A percentile compares a stretch with the other conserved stretches of the same genome.
Conservation (phyloP, 2,329 filamentous ascomycete genomes). For the Penicillium sclerotiorum region DNA sequence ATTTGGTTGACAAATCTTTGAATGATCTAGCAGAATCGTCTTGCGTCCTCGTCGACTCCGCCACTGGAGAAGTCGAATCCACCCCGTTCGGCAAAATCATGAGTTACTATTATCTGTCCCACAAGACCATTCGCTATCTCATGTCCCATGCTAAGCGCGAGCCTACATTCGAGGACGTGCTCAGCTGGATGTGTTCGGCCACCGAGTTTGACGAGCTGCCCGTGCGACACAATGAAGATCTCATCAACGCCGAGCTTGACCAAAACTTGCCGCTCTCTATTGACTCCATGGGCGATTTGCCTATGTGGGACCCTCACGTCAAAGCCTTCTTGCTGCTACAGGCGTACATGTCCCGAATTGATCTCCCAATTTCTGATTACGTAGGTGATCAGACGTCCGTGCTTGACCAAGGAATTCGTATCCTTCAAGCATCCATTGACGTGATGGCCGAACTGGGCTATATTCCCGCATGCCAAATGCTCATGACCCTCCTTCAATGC, state of each 20-base stretch:
- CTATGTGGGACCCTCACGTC: slow-evolving; percentile 98
- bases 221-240: slow-evolving; percentile 96
- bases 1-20: slow-evolving; percentile 85
- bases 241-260: slow-evolving; percentile 90
- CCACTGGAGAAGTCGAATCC: slow-evolving; percentile 83
- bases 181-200: slow-evolving; percentile 90
- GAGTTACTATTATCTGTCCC: slow-evolving; percentile 98
- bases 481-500: slow-evolving; percentile 84
- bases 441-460: slow-evolving; percentile 88
- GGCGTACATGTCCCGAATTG: slow-evolving; percentile 89
- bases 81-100: slow-evolving; percentile 97
- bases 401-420: slow-evolving; percentile 93
- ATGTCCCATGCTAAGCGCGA: slow-evolving; percentile 73
- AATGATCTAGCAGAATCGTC: slow-evolving; percentile 78
- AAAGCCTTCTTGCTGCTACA: slow-evolving; percentile 94
- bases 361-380: slow-evolving; percentile 94
- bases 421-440: slow-evolving; percentile 93
- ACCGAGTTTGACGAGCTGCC: slow-evolving; percentile 97
- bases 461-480: slow-evolving; percentile 73
- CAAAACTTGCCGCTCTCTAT: slow-evolving; percentile 73
- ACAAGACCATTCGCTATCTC: slow-evolving; percentile 88
- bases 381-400: slow-evolving; percentile 89
- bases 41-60: slow-evolving; percentile 76
- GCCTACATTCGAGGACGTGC: slow-evolving; percentile 76
- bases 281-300: slow-evolving; percentile 65